Base-by-base conservation (phyloP, 495 filamentous ascomycete genomes). In the Neurospora sp. region DNA sequence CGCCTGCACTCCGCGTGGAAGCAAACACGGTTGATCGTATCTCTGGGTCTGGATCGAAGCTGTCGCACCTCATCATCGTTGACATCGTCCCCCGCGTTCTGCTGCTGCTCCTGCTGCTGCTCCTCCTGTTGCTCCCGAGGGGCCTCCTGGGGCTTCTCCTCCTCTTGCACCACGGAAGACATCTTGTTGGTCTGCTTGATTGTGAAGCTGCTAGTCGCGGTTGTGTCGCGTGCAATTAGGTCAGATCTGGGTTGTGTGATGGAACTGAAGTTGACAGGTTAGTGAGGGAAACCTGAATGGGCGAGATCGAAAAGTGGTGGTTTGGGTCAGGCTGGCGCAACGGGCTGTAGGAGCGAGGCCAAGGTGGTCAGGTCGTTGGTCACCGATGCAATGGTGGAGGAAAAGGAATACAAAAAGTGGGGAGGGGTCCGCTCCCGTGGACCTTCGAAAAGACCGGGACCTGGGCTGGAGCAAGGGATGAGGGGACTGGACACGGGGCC, bases 1-100 rank as follows among this genome's bases (percentile, higher is more conserved):
- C 42, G 71, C 73, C 69, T 39, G 48, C 35, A 23, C 14, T 69
- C n/a, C 73, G 46, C 27, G 39, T 14, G 31, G 44, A 42, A 39
- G 70, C 42, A 39, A 48, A 70, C 69, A 66, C 31, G 31, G 39
- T 12, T 8, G 71, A n/a, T 62, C 54, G 54, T 62, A 62, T 62
- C 54, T 0, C 23, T 27, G 54, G 54, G 12, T 31, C 1, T 44
- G 27, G 39, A 4, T 0, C 54, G 62, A 31, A 74, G 44, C 20
- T 41, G 59, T 72, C 82, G 76, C 76, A 85, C 84, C 81, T 85
- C 84, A 62, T 85, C 84, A 62, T 86, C 84, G 71, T 83, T 85
- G 39, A 74, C 81, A 71, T 84, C 84, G 40, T 84, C 83, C 69
- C 75, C 80, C 27, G 83, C 79, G 62, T 76, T 70, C 37, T 81